These are phyloP conservation scores for Hyphopichia buzzinii DNA, from an alignment of 1,139 yeast species.

Conservation along the genomic window DNA sequence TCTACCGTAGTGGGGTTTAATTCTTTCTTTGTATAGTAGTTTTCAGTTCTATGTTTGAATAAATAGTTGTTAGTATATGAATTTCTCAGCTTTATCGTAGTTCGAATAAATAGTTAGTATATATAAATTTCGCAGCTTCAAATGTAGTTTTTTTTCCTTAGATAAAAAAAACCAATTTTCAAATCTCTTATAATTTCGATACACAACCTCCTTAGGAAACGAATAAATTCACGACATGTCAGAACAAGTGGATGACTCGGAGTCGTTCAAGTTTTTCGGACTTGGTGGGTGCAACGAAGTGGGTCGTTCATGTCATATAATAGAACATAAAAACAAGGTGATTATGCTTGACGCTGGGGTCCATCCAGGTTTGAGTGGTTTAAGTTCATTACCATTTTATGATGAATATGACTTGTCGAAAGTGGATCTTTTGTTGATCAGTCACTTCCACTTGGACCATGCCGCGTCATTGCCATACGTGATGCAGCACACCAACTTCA, in stretches of 20 bases:
- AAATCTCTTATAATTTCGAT: too few relatives aligned
- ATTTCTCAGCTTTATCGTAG: too few relatives aligned
- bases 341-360: constrained; percentile 98
- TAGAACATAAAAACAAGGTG: constrained; percentile 92
- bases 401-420: constrained; percentile 90
- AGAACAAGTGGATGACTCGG: constrained; percentile 15
- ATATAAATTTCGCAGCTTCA: neutral
- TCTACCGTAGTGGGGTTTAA: constrained; percentile 76
- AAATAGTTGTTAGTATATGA: too few relatives aligned
- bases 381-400: constrained; percentile 88
- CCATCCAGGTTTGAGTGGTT: constrained; percentile 91
- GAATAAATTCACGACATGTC: too few relatives aligned
- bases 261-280: constrained; percentile 72
- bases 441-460: constrained; percentile 96
- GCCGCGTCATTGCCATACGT: constrained; percentile 98
- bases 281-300: constrained; percentile 99
- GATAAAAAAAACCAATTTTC: neutral
- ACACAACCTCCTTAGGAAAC: too few relatives aligned
- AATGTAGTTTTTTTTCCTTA: neutral
- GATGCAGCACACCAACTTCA: constrained; percentile 93
- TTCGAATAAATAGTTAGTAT: too few relatives aligned
- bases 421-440: constrained; percentile 80
- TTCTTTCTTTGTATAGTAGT: constrained; percentile 2
- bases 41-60: neutral
- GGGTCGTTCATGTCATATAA: constrained; percentile 91